Evolutionary conservation across 2,329 filamentous ascomycete species (phyloP).

Genomic region (Ophiostoma tasmaniense): DNA sequence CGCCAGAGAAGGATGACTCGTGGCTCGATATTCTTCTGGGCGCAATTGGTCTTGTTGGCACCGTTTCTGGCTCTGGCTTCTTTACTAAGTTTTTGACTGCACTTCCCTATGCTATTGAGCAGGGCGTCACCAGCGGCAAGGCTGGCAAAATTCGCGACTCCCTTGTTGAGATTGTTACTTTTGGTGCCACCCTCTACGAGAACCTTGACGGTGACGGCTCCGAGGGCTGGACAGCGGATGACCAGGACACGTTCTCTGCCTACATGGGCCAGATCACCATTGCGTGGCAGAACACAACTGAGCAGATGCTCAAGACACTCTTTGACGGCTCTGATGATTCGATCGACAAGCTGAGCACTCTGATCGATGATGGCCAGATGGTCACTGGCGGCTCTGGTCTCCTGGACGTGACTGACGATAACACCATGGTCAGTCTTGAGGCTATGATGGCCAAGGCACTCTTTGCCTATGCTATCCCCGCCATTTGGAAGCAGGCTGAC

Average conservation of each 20-base stretch:
- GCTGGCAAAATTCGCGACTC: not conserved
- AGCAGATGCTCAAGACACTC: not conserved
- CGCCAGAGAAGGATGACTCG: not conserved
- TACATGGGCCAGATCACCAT: not conserved
- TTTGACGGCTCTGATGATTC: not conserved
- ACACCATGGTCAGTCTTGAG: not conserved
- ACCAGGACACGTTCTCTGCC: not conserved
- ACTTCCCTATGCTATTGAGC: not conserved
- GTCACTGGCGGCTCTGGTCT: not conserved
- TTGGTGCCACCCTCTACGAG: not conserved
- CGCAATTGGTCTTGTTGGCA: not conserved
- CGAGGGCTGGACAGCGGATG: not conserved
- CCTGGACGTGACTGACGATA: not conserved
- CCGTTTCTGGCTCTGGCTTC: not conserved
- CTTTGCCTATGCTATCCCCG: not conserved
- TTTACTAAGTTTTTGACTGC: not conserved
- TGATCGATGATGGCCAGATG: not conserved
- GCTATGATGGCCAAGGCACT: not conserved
- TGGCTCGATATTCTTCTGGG: conserved; percentile 5
- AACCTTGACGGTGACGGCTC: not conserved
- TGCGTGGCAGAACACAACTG: not conserved
- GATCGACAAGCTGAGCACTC: not conserved
- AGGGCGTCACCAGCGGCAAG: not conserved
- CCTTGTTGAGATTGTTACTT: not conserved
- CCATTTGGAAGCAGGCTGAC: not conserved